phyloP scores from a whole-genome alignment of 768 basidiomycete species.

The Udeniomyces megalosporus region DNA sequence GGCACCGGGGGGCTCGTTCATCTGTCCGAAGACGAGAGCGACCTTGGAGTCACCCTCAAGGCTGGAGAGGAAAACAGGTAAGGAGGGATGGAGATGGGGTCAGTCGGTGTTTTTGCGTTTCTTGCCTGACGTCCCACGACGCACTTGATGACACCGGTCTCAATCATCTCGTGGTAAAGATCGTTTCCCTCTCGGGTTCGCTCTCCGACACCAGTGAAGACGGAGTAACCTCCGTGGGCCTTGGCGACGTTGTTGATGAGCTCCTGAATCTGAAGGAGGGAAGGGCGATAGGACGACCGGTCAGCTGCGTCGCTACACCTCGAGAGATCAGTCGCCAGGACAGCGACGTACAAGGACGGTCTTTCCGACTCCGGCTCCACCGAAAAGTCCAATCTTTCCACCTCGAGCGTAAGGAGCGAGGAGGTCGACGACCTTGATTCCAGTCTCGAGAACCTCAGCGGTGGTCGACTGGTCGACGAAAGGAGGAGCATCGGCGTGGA shows the following conservation, averaged over 20 bases:
- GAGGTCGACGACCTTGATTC: constrained; percentile 99
- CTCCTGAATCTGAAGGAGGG: constrained; percentile 33
- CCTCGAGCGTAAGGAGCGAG: constrained; percentile 99
- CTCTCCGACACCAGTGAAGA: constrained; percentile 99
- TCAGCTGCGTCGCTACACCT: background rate
- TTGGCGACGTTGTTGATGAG: constrained; percentile 99
- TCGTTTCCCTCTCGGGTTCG: constrained; percentile 99
- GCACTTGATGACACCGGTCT: constrained; percentile 96
- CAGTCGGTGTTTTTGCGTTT: background rate
- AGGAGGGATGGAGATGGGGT: no score
- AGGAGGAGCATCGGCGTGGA: constrained; percentile 90
- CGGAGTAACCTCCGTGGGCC: constrained; percentile 99
- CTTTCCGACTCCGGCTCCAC: constrained; percentile 99
- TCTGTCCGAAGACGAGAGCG: constrained; percentile 99
- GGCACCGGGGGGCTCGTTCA: constrained; percentile 99
- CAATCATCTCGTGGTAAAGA: constrained; percentile 62
- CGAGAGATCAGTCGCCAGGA: background rate
- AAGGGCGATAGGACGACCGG: background rate
- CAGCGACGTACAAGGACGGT: constrained; percentile 70
- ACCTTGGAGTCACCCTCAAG: constrained; percentile 93
- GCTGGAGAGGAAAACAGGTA: background rate
- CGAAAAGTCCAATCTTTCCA: constrained; percentile 99
- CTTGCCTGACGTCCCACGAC: no score
- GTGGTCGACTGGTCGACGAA: constrained; percentile 99
- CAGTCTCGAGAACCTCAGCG: constrained; percentile 96